These are phyloP conservation scores for Stemphylium lycopersici DNA, from an alignment of 2,329 filamentous ascomycete species.

Conservation along the genomic window DNA sequence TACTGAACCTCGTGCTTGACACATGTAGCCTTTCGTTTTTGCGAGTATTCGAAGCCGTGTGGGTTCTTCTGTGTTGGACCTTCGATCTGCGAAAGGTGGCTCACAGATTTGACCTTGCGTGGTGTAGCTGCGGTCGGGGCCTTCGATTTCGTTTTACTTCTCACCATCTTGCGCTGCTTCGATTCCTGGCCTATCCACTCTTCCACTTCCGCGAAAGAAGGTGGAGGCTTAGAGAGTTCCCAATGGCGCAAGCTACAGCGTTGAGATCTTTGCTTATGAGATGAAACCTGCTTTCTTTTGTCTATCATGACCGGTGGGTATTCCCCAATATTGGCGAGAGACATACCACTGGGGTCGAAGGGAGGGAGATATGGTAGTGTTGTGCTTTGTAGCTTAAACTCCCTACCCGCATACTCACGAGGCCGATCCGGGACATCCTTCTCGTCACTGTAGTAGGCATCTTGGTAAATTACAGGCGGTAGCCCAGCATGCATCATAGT, in stretches of 20 bases:
- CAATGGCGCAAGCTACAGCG: slow-evolving; percentile 71
- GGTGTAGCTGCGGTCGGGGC: slow-evolving; percentile 14
- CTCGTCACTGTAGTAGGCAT: slow-evolving; percentile 84
- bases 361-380: slow-evolving; percentile 79
- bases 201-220: slow-evolving; percentile 71
- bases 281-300: slow-evolving; percentile 57
- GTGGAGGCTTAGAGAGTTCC: slow-evolving; percentile 76
- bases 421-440: slow-evolving; percentile 77
- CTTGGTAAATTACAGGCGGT: slow-evolving; percentile 78
- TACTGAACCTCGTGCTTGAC: slow-evolving; percentile 86
- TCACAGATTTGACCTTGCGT: slow-evolving; percentile 27
- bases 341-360: slow-evolving; percentile 71
- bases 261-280: slow-evolving; percentile 60
- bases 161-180: slow-evolving; percentile 20
- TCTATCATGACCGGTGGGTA: slow-evolving; percentile 58
- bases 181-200: slow-evolving; percentile 64
- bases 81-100: slow-evolving; percentile 78
- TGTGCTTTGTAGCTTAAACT: slow-evolving; percentile 78
- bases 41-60: slow-evolving; percentile 84
- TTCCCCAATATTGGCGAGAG: slow-evolving; percentile 62
- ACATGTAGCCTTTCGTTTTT: slow-evolving; percentile 74
- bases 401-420: slow-evolving; percentile 85
- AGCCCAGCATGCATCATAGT: slow-evolving; percentile 65
- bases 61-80: slow-evolving; percentile 83
- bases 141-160: slow-evolving; percentile 9